Evolutionary conservation across 352 stramenopile genomes (phyloP), one percentile per base, ranked within the genome.

Genomic region (Vaucheria bursata): DNA sequence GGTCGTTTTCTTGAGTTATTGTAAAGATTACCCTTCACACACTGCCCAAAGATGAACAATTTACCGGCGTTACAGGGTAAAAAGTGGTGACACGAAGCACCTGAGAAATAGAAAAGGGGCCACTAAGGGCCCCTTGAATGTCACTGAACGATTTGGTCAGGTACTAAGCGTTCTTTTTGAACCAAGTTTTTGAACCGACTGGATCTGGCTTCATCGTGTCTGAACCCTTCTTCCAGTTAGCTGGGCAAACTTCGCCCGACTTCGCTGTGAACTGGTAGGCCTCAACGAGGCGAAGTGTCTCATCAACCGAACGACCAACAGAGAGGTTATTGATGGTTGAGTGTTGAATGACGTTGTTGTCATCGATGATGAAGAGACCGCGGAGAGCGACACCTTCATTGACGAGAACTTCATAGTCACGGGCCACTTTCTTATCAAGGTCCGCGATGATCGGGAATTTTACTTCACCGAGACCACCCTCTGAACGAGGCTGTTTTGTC

Each of bases 221-320:
- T 45, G 86, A 85, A 73, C 90, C 91, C 81, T 91, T 91, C 83
- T 93, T 93, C 91, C 90, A 95, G 77, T 87, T 87, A 6, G 90
- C 90, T 8, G 90, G 91, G 83, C 90, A 95, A 35, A 87, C 84
- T 64, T 94, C 90, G 59, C 89, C 90, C 84, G 93, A 88, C 81
- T 94, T 88, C 38, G 92, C 91, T 68, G 87, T 84, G 85, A 90
- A 95, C 82, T 96, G 87, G 87, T 95, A 93, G 1, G 90, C 91
- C 94, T 84, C 4, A 34, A 95, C 77, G 29, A 95, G 84, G 66
- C 91, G 90, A 73, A 94, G 79, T 8, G 53, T 34, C 77, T 95
- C 91, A 84, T 95, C 90, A 33, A 94, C 91, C 78, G 89, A 94
- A 76, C 91, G 88, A 68, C 91, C 91, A 18, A 95, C 87, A 1